These are phyloP conservation scores for Pseudogymnoascus sp. DNA, from an alignment of 2,329 filamentous ascomycete species.

Conservation along the genomic window DNA sequence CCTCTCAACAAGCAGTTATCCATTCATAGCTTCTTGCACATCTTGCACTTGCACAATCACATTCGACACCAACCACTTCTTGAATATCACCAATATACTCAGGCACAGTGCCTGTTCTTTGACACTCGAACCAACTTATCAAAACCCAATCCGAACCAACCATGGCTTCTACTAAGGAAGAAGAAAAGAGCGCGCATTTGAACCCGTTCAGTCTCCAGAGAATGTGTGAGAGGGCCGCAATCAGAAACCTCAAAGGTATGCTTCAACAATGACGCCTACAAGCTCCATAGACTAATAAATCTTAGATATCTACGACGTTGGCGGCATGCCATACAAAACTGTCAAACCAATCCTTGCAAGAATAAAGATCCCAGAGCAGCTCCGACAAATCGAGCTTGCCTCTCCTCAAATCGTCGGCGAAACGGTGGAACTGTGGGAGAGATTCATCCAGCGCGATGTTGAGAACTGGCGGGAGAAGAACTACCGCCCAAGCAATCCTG, in stretches of 20 bases:
- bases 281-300: not conserved
- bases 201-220: not conserved
- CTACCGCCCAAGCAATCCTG: slow-evolving; percentile 55
- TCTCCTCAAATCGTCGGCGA: slow-evolving; percentile 68
- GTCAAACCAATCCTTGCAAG: slow-evolving; percentile 61
- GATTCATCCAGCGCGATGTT: slow-evolving; percentile 72
- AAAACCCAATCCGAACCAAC: not conserved
- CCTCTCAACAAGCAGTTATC: not conserved
- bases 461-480: slow-evolving; percentile 52
- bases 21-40: not conserved
- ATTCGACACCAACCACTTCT: not conserved
- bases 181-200: not conserved
- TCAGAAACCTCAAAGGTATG: not conserved
- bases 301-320: slow-evolving; percentile 57
- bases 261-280: not conserved
- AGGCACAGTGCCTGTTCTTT: not conserved
- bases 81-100: not conserved
- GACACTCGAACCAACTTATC: not conserved
- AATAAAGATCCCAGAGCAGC: slow-evolving; percentile 64
- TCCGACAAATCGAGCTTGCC: slow-evolving; percentile 64
- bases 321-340: slow-evolving; percentile 58
- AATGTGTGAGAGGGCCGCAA: not conserved
- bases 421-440: slow-evolving; percentile 66
- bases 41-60: not conserved
- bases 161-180: not conserved